Base-by-base conservation (phyloP, 768 basidiomycete species). In the Russula sp. region DNA sequence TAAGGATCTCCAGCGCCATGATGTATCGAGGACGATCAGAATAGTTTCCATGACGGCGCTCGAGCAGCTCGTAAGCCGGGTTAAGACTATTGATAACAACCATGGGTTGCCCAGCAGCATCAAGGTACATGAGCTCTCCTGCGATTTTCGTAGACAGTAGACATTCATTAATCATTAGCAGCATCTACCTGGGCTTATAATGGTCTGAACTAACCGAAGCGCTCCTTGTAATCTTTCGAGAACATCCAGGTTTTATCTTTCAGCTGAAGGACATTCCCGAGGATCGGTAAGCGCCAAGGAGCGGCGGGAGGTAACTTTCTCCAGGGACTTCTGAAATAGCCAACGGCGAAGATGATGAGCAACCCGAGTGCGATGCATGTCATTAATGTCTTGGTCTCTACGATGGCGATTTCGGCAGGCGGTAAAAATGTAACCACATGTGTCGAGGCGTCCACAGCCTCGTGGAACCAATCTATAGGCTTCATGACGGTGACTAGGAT, bases 21-120 rank as follows among this genome's bases (percentile, higher is more conserved):
- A 67, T 40, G 11, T 34, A 26, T 38, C 34, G 44, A 26, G 66
- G 62, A 3, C 75, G 42, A 40, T 69, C 71, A 1, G 73, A 73
- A 51, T 75, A 74, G 22, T 69, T 73, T 20, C 54, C 36, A 14
- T 69, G 55, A 28, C 71, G 62, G 38, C 67, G 65, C 13, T 75
- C 75, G 2, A 74, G 67, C 6, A 75, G 63, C 13, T 75, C 75
- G 20, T 38, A 49, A 0, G 69, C 70, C 2, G 68, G 65, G 32
- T 73, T 66, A 11, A 63, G 52, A 14, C 69, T 65, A 57, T 70
- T 74, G 30, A 75, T 51, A 10, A 76, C 57, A 8, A 75, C 44
- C 20, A 69, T 55, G 11, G 65, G 63, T 22, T 22, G 56, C 26
- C 66, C 68, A 2, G 67, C 42, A 11, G 66, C 61, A 40, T 64